phyloP scores from a whole-genome alignment of 1,139 yeast genomes.

The Kazachstania sp. region DNA sequence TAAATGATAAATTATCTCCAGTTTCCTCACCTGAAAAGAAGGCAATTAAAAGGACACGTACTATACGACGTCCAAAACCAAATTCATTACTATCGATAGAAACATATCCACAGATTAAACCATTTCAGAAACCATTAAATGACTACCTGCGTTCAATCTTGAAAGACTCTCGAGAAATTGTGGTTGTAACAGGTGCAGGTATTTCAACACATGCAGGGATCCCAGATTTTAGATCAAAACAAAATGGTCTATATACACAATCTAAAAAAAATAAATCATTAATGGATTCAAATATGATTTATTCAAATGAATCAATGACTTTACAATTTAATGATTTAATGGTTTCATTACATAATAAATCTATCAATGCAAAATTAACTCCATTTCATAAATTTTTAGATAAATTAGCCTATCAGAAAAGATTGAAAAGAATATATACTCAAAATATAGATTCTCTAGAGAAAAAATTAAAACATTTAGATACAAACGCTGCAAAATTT shows the following conservation, averaged over 20 bases:
- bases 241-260: slow-evolving; percentile 69
- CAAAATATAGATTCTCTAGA: slow-evolving; percentile 54
- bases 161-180: slow-evolving; percentile 40
- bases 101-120: not conserved
- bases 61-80: slow-evolving; percentile 10
- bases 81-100: slow-evolving; percentile 3
- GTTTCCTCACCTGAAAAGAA: not conserved
- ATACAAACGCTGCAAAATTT: slow-evolving; percentile 29
- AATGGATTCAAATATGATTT: slow-evolving; percentile 66
- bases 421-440: slow-evolving; percentile 65
- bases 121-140: slow-evolving; percentile 27
- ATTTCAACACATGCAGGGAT: slow-evolving; percentile 85
- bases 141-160: slow-evolving; percentile 39
- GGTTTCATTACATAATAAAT: slow-evolving; percentile 49
- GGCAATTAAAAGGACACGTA: not conserved
- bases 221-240: slow-evolving; percentile 76
- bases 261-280: slow-evolving; percentile 40
- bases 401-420: slow-evolving; percentile 48
- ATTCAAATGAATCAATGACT: slow-evolving; percentile 53
- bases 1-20: slow-evolving; percentile 1
- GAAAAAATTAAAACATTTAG: slow-evolving; percentile 36
- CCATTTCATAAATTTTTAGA: slow-evolving; percentile 62
- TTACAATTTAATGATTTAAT: slow-evolving; percentile 66
- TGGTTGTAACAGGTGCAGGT: slow-evolving; percentile 79
- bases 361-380: slow-evolving; percentile 58